Base-by-base conservation (phyloP, 352 stramenopile genomes). In the Pythium catenulatum region DNA sequence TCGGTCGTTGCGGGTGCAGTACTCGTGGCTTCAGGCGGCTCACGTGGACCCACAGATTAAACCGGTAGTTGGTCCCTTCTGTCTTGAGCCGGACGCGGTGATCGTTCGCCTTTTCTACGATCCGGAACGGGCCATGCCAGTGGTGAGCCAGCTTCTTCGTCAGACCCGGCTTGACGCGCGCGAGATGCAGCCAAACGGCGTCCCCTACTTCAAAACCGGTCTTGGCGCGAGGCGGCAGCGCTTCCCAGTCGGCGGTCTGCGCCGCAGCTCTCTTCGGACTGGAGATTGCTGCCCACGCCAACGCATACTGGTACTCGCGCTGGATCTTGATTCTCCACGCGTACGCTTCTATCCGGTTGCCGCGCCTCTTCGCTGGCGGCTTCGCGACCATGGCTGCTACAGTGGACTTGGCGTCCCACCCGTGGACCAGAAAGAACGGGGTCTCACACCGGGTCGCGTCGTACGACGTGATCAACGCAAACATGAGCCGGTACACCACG, bases 351-450 rank as follows among this genome's bases (percentile, higher is more conserved):
- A 48, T 41, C 8, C n/a, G 25, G 5, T 79, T 43, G 5, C n/a
- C 52, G 41, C 58, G 77, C 82, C 74, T 32, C 77, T 91, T n/a
- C 89, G 4, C 0, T 27, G 72, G 72, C 32, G 50, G 25, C 7
- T 32, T 9, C 4, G 50, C 52, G n/a, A 79, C 41, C 82, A 82
- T 87, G 1, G 72, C 82, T 19, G 73, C 52, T 27, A 87, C 27
- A 5, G 82, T 83, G 4, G 63, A 50, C 32, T 75, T 77, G 7
- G 66, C 82, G 43, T 82, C 82, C 75, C 74, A 88, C 1, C 82
- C 75, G 30, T 88, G 82, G 19, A 81, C n/a, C 27, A 88, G 32
- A 41, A 81, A 88, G 30, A 88, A 88, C 4, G 58, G 74, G 1
- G 66, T 79, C 1, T 81, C 65, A 25, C 63, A 48, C 4, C 66